Evolutionary conservation across 2,329 filamentous ascomycete genomes (phyloP).

Genomic region (Penicillium paneum): DNA sequence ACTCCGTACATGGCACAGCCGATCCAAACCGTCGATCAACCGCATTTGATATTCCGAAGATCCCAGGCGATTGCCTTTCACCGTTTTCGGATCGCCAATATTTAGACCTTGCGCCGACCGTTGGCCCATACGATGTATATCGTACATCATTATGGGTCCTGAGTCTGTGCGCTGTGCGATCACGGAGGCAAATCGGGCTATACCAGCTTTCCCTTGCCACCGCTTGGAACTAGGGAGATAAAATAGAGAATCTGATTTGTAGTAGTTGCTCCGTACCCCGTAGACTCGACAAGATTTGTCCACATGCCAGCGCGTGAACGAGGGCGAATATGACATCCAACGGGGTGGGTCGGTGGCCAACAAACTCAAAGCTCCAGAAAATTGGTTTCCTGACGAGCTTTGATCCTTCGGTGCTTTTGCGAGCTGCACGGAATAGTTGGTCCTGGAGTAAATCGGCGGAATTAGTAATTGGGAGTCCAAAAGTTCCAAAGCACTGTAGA

Average conservation of each 20-base stretch:
- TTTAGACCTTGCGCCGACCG: slow-evolving; percentile 18
- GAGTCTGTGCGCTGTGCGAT: slow-evolving; percentile 16
- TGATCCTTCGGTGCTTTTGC: background rate
- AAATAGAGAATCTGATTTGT: background rate
- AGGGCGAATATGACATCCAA: background rate
- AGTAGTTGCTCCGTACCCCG: too few relatives aligned
- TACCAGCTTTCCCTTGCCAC: background rate
- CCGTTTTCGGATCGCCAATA: slow-evolving; percentile 6
- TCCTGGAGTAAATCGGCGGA: background rate
- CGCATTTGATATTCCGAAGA: slow-evolving; percentile 15
- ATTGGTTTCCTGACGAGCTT: background rate
- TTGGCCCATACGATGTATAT: slow-evolving; percentile 14
- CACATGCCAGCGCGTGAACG: background rate
- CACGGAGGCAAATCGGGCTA: background rate
- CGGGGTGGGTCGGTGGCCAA: background rate
- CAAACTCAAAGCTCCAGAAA: slow-evolving; percentile 6
- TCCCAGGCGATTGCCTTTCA: slow-evolving; percentile 18
- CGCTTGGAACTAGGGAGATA: background rate
- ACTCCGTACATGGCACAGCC: background rate
- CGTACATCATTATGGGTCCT: slow-evolving; percentile 16
- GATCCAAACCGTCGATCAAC: slow-evolving; percentile 5
- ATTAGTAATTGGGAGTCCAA: background rate
- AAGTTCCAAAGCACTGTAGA: background rate
- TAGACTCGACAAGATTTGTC: background rate
- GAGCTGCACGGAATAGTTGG: background rate